A percentile compares a stretch with the other conserved stretches of the same genome.
Conservation (phyloP, 352 stramenopile species). For the Phytophthora fragariae region DNA sequence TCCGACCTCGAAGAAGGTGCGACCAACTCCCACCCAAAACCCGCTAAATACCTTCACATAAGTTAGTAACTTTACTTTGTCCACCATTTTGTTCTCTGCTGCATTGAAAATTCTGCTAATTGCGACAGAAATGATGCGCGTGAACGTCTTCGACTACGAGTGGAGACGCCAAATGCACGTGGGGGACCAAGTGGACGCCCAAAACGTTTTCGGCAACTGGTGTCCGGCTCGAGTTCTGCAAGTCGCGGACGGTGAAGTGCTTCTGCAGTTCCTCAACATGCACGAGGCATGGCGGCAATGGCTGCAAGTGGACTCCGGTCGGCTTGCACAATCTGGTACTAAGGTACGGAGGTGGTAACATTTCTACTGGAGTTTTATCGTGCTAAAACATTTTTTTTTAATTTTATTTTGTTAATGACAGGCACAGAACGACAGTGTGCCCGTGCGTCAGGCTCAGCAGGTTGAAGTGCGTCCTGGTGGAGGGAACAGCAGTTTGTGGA, state of each 20-base stretch:
- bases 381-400: background rate
- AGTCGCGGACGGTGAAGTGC: slow-evolving; percentile 67
- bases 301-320: slow-evolving; percentile 68
- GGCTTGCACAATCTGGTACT: slow-evolving; percentile 60
- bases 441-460: slow-evolving; percentile 71
- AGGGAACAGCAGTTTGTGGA: slow-evolving; percentile 58
- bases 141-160: slow-evolving; percentile 70
- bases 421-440: slow-evolving; percentile 62
- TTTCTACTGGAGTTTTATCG: background rate
- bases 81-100: slow-evolving; percentile 10
- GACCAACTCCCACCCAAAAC: background rate
- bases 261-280: slow-evolving; percentile 86
- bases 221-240: slow-evolving; percentile 70
- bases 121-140: slow-evolving; percentile 80
- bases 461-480: slow-evolving; percentile 69
- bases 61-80: slow-evolving; percentile 3
- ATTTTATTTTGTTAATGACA: slow-evolving; percentile 19
- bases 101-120: slow-evolving; percentile 5
- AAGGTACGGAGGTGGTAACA: slow-evolving; percentile 46
- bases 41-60: background rate
- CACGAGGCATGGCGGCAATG: slow-evolving; percentile 78
- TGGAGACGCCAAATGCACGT: slow-evolving; percentile 79
- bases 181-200: slow-evolving; percentile 71
- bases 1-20: slow-evolving; percentile 83
- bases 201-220: slow-evolving; percentile 89